phyloP scores from a whole-genome alignment of 2,329 filamentous ascomycete species.

The Domatiomyces catenatus region DNA sequence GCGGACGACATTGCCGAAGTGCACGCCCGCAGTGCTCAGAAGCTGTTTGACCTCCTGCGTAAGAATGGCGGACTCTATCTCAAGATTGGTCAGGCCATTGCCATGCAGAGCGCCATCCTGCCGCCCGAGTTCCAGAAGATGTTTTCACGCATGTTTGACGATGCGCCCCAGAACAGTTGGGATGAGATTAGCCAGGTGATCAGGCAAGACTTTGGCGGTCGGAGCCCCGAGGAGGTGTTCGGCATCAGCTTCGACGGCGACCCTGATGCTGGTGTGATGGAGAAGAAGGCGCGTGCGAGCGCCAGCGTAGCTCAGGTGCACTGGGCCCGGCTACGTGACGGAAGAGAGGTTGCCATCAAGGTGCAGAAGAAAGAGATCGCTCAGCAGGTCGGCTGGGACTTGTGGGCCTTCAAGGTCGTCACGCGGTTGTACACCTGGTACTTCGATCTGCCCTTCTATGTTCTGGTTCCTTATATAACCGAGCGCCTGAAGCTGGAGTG shows the following conservation, averaged over 20 bases:
- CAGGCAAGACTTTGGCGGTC: slow-evolving; percentile 71
- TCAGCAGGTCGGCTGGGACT: slow-evolving; percentile 80
- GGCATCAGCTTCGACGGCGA: slow-evolving; percentile 66
- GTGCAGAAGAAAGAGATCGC: slow-evolving; percentile 91
- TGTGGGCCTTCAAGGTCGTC: slow-evolving; percentile 88
- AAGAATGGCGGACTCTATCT: slow-evolving; percentile 85
- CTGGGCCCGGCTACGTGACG: slow-evolving; percentile 75
- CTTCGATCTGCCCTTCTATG: slow-evolving; percentile 89
- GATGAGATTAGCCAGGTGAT: slow-evolving; percentile 72
- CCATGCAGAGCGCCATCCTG: slow-evolving; percentile 90
- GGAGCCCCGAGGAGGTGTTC: slow-evolving; percentile 76
- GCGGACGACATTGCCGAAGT: slow-evolving; percentile 61
- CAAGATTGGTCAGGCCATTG: slow-evolving; percentile 96
- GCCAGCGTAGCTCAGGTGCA: slow-evolving; percentile 95
- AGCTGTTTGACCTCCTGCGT: slow-evolving; percentile 65
- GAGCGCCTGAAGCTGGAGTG: slow-evolving; percentile 88
- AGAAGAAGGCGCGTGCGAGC: slow-evolving; percentile 54
- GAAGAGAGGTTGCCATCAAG: slow-evolving; percentile 85
- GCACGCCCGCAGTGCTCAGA: slow-evolving; percentile 69
- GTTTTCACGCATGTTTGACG: slow-evolving; percentile 95
- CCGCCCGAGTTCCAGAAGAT: slow-evolving; percentile 91
- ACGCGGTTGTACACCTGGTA: slow-evolving; percentile 67
- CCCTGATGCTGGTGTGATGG: slow-evolving; percentile 49
- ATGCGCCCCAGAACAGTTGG: slow-evolving; percentile 88
- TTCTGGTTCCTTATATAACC: slow-evolving; percentile 77